Evolutionary conservation across 2,329 filamentous ascomycete genomes (phyloP), one percentile per base, ranked within the genome.

Genomic region (Exophiala dermatitidis): DNA sequence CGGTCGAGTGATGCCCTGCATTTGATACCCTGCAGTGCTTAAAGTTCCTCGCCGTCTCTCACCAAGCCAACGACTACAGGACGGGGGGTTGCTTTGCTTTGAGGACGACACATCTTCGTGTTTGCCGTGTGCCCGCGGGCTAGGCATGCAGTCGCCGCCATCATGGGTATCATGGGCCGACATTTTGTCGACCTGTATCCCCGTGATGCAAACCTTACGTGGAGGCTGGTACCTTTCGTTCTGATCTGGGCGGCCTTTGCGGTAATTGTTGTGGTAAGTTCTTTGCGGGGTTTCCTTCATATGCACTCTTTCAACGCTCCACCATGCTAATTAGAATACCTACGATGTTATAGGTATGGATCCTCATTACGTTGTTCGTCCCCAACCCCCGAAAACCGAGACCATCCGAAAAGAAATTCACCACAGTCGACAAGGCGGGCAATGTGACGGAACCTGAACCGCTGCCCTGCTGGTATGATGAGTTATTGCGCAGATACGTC

Each of bases 401-500:
- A 33, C 76, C 80, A 3, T 88, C 88, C 32, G 93, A 98, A 69
- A 95, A 93, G 74, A 83, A 79, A 36, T 98, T 91, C 74, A 78
- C 82, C 46, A 94, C 88, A 3, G 84, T 89, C 38, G 74, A 82
- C 36, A 77, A 83, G 38, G 77, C 84, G 62, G 85, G 85, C 47
- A 74, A 74, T 8, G 72, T 74, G 46, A 81, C 74, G 57, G 67
- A 71, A 41, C 71, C 66, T 4, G 77, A 81, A 61, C 76, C 74
- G 28, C 69, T 96, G 30, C 86, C 90, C 7, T 95, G 88, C 74
- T 97, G 91, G 91, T 83, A 88, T 67, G 89, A 96, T 69, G 76
- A 78, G 67, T 85, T 84, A 79, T 78, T 81, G 80, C 69, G 80
- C 78, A 57, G 56, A 44, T 53, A 49, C 32, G 29, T 37, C 66